Conservation (phyloP, 202 grass and related monocot genomes). For the Setaria viridis region DNA sequence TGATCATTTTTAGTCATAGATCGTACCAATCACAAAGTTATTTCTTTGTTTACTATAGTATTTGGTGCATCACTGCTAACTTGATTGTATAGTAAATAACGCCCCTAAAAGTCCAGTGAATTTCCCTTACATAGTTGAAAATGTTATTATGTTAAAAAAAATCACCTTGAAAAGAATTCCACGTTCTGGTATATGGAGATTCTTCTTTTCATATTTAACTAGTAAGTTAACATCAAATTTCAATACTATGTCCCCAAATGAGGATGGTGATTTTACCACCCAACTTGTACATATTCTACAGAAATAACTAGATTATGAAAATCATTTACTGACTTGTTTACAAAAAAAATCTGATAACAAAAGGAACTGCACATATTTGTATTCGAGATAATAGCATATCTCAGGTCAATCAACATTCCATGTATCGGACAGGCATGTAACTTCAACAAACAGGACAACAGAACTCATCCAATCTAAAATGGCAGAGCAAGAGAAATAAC, state of each 20-base stretch:
- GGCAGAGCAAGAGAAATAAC: not conserved
- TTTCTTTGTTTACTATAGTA: not conserved
- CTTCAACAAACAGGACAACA: not conserved
- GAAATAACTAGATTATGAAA: conserved; percentile 2
- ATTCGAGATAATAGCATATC: too few species aligned
- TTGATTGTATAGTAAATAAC: not conserved
- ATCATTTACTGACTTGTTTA: not conserved
- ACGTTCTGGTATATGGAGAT: not conserved
- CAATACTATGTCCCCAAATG: not conserved
- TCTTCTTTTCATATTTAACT: conserved; percentile 16
- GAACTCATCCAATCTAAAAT: conserved; percentile 2
- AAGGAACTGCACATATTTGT: not conserved
- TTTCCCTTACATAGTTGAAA: not conserved
- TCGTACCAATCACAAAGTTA: not conserved
- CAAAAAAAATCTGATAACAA: not conserved
- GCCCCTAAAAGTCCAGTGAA: not conserved
- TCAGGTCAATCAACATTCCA: not conserved
- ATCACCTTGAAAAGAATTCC: not conserved
- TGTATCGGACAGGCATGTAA: not conserved
- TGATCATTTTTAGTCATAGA: not conserved
- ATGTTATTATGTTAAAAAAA: not conserved
- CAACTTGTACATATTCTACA: conserved; percentile 1
- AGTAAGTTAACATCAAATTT: not conserved
- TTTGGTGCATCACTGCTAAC: not conserved
- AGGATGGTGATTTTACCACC: not conserved